Conservation (phyloP, 306 rosid genomes). For the Acacia melanoxylon region DNA sequence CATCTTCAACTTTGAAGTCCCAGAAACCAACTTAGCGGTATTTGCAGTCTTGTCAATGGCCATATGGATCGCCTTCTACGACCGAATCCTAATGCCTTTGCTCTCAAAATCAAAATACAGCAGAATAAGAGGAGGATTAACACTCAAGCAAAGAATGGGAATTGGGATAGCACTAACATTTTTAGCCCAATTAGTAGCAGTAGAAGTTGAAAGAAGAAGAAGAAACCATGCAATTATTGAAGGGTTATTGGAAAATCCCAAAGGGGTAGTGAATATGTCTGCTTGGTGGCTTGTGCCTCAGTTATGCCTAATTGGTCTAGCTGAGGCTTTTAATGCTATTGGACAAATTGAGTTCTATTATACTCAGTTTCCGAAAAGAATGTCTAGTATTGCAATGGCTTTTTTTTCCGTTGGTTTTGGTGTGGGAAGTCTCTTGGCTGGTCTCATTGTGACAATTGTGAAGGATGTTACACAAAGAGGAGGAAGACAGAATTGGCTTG, state of each 20-base stretch:
- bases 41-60: conserved; percentile 57
- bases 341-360: conserved; percentile 81
- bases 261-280: conserved; percentile 55
- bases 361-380: conserved; percentile 69
- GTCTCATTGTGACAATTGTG: conserved; percentile 45
- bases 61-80: conserved; percentile 62
- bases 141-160: conserved; percentile 56
- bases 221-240: conserved; percentile 49
- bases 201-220: conserved; percentile 51
- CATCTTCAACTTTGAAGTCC: conserved; percentile 37
- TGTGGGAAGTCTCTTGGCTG: conserved; percentile 53
- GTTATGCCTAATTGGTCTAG: conserved; percentile 57
- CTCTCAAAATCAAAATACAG: conserved; percentile 38
- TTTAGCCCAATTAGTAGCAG: conserved; percentile 47
- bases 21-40: conserved; percentile 53
- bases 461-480: conserved; percentile 36
- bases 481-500: conserved; percentile 54
- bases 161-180: conserved; percentile 55
- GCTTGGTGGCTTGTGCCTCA: conserved; percentile 83
- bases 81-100: conserved; percentile 47
- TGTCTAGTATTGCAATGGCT: conserved; percentile 73
- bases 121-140: conserved; percentile 34
- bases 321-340: conserved; percentile 68
- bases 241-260: conserved; percentile 35
- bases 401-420: conserved; percentile 54